These are phyloP conservation scores for Trapa incisa DNA, from an alignment of 345 rosid species.

Conservation along the genomic window DNA sequence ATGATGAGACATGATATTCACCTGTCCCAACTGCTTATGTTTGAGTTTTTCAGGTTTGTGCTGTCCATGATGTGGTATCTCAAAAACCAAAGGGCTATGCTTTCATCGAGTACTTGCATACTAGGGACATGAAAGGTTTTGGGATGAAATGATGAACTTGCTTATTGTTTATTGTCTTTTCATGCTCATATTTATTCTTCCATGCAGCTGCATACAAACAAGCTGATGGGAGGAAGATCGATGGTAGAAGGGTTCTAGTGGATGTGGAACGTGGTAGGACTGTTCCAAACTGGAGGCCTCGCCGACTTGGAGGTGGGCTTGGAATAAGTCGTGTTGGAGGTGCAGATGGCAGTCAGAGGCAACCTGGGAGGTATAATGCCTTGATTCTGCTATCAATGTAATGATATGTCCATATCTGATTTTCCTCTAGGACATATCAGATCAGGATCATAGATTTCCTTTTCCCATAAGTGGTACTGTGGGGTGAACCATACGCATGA, in stretches of 20 bases:
- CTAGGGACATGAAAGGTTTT: slow-evolving; percentile 93
- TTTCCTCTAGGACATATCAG: no score
- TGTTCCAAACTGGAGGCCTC: slow-evolving; percentile 99
- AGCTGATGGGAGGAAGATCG: slow-evolving; percentile 98
- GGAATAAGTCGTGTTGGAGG: slow-evolving; percentile 84
- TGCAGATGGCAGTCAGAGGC: slow-evolving; percentile 57
- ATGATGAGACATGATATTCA: not conserved
- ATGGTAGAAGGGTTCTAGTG: slow-evolving; percentile 94
- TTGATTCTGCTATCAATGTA: not conserved
- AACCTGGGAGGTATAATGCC: slow-evolving; percentile 28
- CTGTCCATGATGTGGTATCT: slow-evolving; percentile 57
- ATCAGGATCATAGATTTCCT: not conserved
- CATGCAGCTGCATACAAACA: slow-evolving; percentile 88
- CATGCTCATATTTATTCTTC: not conserved
- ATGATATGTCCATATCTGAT: not conserved
- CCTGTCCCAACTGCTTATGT: slow-evolving; percentile 20
- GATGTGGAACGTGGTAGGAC: slow-evolving; percentile 99
- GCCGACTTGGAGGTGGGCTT: slow-evolving; percentile 98
- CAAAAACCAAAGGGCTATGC: slow-evolving; percentile 94
- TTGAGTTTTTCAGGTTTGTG: slow-evolving; percentile 51
- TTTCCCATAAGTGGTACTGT: not conserved
- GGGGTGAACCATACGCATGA: not conserved
- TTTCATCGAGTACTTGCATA: slow-evolving; percentile 86
- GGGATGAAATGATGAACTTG: not conserved
- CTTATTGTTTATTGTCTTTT: not conserved